A percentile compares a stretch with the other conserved stretches of the same genome.
Conservation (phyloP, 1,139 yeast species). For the Yamadazyma jaroonii region DNA sequence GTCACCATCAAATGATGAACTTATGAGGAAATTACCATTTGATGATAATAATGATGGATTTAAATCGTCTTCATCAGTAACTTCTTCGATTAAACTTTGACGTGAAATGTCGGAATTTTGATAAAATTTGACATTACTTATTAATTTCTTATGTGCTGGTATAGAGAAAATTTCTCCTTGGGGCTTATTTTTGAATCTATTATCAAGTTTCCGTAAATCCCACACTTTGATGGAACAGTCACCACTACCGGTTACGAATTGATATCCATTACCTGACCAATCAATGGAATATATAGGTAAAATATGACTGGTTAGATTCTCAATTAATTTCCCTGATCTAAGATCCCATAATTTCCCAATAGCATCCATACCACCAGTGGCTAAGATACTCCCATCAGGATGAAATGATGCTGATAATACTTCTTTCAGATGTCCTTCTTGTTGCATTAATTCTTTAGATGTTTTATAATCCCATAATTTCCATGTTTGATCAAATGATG, state of each 20-base stretch:
- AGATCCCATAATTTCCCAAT: conserved; percentile 81
- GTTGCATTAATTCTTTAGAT: conserved; percentile 36
- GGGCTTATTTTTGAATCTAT: conserved; percentile 13
- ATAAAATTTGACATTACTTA: conserved; percentile 64
- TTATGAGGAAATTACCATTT: conserved; percentile 51
- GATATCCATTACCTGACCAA: conserved; percentile 76
- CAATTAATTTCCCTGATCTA: conserved; percentile 68
- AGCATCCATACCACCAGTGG: conserved; percentile 81
- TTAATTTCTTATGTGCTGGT: conserved; percentile 74
- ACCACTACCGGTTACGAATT: conserved; percentile 80
- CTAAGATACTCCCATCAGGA: conserved; percentile 72
- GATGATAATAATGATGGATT: conserved; percentile 20
- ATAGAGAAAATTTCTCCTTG: conserved; percentile 47
- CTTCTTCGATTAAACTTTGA: conserved; percentile 12
- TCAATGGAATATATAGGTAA: conserved; percentile 69
- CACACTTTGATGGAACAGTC: conserved; percentile 80
- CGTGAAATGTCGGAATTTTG: conserved; percentile 17
- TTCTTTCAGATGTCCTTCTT: conserved; percentile 86
- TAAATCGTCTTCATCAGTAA: conserved; percentile 29
- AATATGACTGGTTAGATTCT: conserved; percentile 63
- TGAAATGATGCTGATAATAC: conserved; percentile 66
- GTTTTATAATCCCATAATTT: conserved; percentile 73
- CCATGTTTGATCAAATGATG: conserved; percentile 90
- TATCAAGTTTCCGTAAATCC: conserved; percentile 62
- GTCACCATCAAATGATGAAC: conserved; percentile 69